phyloP scores from a whole-genome alignment of 2,329 filamentous ascomycete genomes.

The Fusarium coicis region DNA sequence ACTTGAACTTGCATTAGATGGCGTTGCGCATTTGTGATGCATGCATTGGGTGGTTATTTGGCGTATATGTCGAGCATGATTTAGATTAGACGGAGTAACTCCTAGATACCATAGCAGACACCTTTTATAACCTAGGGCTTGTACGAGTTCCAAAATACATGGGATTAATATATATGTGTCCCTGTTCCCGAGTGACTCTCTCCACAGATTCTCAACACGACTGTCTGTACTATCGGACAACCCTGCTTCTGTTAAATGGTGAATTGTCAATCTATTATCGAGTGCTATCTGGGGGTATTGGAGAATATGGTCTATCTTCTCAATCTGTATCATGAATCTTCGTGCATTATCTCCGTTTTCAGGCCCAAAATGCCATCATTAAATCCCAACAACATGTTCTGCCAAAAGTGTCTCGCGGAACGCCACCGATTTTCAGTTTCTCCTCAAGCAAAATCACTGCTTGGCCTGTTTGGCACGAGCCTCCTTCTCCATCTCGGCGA shows the following conservation, averaged over 20 bases:
- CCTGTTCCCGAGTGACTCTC: accelerated
- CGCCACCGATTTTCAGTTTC: accelerated
- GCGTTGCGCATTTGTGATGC: conserved; percentile 26
- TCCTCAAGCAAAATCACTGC: not conserved
- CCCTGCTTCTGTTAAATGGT: not conserved
- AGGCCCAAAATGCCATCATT: not conserved
- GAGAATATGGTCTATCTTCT: not conserved
- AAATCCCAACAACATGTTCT: not conserved
- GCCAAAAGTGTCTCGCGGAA: not conserved
- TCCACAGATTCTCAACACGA: accelerated
- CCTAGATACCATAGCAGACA: not conserved
- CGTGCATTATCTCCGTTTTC: not conserved
- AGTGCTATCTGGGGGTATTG: not conserved
- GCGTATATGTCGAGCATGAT: not conserved
- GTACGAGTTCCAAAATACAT: not conserved
- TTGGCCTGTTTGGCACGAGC: not conserved
- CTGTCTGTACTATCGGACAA: accelerated
- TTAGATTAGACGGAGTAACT: not conserved
- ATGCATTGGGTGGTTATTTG: conserved; percentile 1
- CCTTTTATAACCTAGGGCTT: accelerated
- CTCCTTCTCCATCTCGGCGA: not conserved
- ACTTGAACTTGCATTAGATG: conserved; percentile 24
- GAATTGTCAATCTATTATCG: not conserved
- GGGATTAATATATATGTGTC: not conserved
- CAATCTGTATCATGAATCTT: not conserved